Percentiles rank a stretch among this genome's conserved stretches.
Evolutionary conservation across 2,329 filamentous ascomycete species (phyloP).

Genomic region (Albifimbria verrucaria): DNA sequence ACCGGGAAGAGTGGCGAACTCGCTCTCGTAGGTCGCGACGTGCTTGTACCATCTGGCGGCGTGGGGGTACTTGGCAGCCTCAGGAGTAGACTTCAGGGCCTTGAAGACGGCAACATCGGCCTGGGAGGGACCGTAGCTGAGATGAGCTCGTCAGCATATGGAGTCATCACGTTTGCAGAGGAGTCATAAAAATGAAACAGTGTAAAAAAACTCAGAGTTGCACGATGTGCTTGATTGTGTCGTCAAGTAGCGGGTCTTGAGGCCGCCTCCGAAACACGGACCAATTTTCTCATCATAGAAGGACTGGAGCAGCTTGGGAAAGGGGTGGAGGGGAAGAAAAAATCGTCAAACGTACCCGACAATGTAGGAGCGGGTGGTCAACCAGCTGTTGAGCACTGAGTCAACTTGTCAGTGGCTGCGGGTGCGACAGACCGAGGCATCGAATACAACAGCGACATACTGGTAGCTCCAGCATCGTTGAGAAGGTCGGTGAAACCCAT

Average conservation of each 20-base stretch:
- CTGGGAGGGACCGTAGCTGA: slow-evolving; percentile 69
- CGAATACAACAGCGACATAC: slow-evolving; percentile 29
- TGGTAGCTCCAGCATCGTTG: slow-evolving; percentile 59
- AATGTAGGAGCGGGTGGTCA: slow-evolving; percentile 76
- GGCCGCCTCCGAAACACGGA: slow-evolving; percentile 92
- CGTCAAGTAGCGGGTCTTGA: slow-evolving; percentile 88
- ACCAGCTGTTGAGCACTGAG: slow-evolving; percentile 68
- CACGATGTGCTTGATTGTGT: slow-evolving; percentile 67
- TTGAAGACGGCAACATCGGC: slow-evolving; percentile 97
- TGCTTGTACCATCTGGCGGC: slow-evolving; percentile 99
- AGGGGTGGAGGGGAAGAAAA: background rate
- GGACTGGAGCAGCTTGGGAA: slow-evolving; percentile 5
- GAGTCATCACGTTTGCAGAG: background rate
- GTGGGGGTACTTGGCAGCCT: slow-evolving; percentile 84
- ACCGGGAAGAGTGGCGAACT: slow-evolving; percentile 87
- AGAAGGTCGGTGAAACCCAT: slow-evolving; percentile 71
- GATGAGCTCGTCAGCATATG: slow-evolving; percentile 14
- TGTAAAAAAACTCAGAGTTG: slow-evolving; percentile 66
- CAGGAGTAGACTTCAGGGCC: slow-evolving; percentile 72
- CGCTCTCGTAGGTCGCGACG: slow-evolving; percentile 86
- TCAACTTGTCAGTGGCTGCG: slow-evolving; percentile 30
- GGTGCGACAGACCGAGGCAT: slow-evolving; percentile 19
- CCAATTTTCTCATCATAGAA: slow-evolving; percentile 77
- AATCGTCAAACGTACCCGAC: slow-evolving; percentile 62
- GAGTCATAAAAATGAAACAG: too few species aligned